These are phyloP conservation scores for Trifolium subterraneum DNA, from an alignment of 306 rosid species.

Conservation along the genomic window DNA sequence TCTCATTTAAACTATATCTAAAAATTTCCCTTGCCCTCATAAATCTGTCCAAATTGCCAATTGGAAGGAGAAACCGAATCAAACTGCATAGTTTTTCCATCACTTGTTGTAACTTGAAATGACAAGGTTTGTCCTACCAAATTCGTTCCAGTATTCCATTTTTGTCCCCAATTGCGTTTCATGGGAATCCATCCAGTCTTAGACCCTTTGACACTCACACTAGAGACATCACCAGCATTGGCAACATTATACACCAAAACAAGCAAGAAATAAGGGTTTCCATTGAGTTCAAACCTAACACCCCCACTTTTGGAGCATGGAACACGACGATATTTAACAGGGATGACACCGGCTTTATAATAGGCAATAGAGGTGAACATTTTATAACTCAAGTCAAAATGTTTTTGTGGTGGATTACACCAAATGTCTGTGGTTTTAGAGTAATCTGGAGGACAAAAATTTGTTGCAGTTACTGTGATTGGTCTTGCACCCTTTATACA, in stretches of 20 bases:
- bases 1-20: background rate
- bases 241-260: constrained; percentile 62
- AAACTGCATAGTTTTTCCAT: constrained; percentile 36
- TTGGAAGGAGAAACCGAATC: constrained; percentile 45
- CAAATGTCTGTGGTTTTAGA: constrained; percentile 34
- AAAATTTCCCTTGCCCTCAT: constrained; percentile 23
- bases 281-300: constrained; percentile 57
- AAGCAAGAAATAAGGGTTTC: constrained; percentile 53
- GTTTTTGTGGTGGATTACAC: constrained; percentile 78
- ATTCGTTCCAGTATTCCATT: constrained; percentile 40
- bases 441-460: constrained; percentile 71
- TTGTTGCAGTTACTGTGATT: constrained; percentile 63
- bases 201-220: constrained; percentile 51
- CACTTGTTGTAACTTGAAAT: constrained; percentile 52
- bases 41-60: constrained; percentile 69
- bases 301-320: constrained; percentile 52
- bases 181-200: constrained; percentile 44
- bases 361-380: constrained; percentile 62
- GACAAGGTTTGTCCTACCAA: constrained; percentile 69
- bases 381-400: constrained; percentile 66
- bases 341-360: constrained; percentile 61
- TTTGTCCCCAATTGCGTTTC: constrained; percentile 65
- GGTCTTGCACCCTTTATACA: constrained; percentile 48
- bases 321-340: constrained; percentile 51
- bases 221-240: constrained; percentile 54